phyloP scores from a whole-genome alignment of 2,329 filamentous ascomycete genomes.

The Pseudogymnoascus sp. region DNA sequence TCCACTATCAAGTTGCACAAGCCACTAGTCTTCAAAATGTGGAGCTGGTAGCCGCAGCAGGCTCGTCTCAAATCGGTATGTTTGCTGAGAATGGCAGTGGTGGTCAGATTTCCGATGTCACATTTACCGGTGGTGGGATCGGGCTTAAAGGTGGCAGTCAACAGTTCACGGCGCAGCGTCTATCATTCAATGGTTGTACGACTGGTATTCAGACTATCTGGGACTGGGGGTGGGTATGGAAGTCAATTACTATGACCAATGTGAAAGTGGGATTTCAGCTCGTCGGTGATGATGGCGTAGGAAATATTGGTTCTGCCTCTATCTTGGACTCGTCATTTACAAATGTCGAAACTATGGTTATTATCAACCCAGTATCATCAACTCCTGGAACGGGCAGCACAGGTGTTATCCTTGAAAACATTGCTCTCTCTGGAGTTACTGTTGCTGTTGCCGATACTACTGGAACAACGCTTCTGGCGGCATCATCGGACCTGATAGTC shows the following conservation, averaged over 20 bases:
- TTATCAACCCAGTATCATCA: too few relatives aligned
- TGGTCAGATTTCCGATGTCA: slow-evolving; percentile 14
- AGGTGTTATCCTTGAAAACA: too few relatives aligned
- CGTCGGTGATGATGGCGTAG: background rate
- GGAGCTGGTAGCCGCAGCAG: background rate
- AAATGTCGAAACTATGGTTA: too few relatives aligned
- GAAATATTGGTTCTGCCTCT: too few relatives aligned
- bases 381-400: too few relatives aligned
- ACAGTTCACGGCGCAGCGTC: slow-evolving; percentile 50
- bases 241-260: slow-evolving; percentile 11
- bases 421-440: too few relatives aligned
- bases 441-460: too few relatives aligned
- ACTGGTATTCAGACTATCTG: slow-evolving; percentile 37
- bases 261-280: slow-evolving; percentile 12
- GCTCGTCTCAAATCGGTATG: background rate
- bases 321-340: too few relatives aligned
- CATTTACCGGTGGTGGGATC: slow-evolving; percentile 14
- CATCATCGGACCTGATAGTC: too few relatives aligned
- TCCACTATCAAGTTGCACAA: slow-evolving; percentile 45
- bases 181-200: slow-evolving; percentile 61
- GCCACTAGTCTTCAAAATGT: slow-evolving; percentile 49
- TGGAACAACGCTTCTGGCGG: too few relatives aligned
- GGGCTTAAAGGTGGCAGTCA: slow-evolving; percentile 46
- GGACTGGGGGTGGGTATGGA: slow-evolving; percentile 51
- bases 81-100: slow-evolving; percentile 16